phyloP scores from a whole-genome alignment of 179 eudicot genomes.

The Vitellaria paradoxa region DNA sequence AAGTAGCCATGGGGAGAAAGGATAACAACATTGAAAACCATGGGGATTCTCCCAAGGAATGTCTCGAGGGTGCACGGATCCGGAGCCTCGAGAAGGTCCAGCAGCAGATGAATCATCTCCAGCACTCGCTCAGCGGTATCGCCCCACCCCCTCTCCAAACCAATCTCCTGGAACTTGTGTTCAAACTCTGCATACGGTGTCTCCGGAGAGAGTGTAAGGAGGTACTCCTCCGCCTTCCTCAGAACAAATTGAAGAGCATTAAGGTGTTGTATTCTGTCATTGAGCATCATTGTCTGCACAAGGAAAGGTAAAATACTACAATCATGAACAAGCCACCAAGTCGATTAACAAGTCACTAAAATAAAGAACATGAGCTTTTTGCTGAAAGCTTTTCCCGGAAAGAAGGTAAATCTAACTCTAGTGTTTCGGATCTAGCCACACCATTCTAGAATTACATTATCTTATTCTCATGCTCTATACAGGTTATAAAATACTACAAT shows the following conservation, averaged over 20 bases:
- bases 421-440: no score
- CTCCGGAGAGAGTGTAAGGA: constrained; percentile 40
- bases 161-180: constrained; percentile 64
- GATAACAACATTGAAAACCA: constrained; percentile 84
- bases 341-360: no score
- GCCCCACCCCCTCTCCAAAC: constrained; percentile 93
- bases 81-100: constrained; percentile 79
- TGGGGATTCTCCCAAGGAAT: constrained; percentile 72
- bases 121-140: constrained; percentile 55
- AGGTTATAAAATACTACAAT: no score
- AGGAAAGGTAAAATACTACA: not conserved
- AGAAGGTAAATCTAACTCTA: no score
- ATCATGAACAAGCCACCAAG: no score
- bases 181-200: constrained; percentile 65
- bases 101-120: constrained; percentile 60
- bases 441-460: no score
- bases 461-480: no score
- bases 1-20: constrained; percentile 92
- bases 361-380: no score
- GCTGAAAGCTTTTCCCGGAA: no score
- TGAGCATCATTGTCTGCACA: constrained; percentile 73
- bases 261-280: constrained; percentile 55
- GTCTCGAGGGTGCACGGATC: constrained; percentile 69
- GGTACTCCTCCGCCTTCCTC: constrained; percentile 63
- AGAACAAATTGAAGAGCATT: constrained; percentile 58